A percentile compares a stretch with the other conserved stretches of the same genome.
These are phyloP conservation scores for Fonsecaea nubica DNA, from an alignment of 2,329 filamentous ascomycete genomes.

Conservation along the genomic window DNA sequence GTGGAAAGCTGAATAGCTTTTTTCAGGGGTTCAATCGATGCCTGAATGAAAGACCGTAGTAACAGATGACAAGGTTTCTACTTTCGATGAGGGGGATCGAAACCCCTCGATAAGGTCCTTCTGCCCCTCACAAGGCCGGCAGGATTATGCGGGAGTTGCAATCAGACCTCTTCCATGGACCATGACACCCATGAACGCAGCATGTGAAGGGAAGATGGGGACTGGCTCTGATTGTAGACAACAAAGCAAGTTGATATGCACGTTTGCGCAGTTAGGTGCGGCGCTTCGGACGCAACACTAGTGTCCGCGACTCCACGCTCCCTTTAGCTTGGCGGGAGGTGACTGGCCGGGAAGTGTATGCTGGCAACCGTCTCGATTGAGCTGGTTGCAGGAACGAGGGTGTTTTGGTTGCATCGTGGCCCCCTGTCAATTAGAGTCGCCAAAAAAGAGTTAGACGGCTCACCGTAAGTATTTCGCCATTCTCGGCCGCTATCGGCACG, in stretches of 20 bases:
- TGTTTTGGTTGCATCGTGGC: slow-evolving; percentile 2
- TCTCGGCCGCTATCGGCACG: slow-evolving; percentile 1
- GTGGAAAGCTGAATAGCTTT: slow-evolving; percentile 4
- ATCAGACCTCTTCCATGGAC: slow-evolving; percentile 2
- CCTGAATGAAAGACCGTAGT: slow-evolving; percentile 2
- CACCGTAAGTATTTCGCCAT: background rate
- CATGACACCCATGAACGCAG: background rate
- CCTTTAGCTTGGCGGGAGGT: background rate
- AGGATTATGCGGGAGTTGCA: background rate
- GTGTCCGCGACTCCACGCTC: background rate
- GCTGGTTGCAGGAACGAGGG: slow-evolving; percentile 1
- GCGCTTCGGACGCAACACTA: background rate
- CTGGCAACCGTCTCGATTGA: slow-evolving; percentile 1
- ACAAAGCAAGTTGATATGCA: background rate
- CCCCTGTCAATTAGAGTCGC: background rate
- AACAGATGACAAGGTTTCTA: slow-evolving; percentile 1
- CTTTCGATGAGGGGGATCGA: background rate
- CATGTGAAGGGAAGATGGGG: background rate
- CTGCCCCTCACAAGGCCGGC: background rate
- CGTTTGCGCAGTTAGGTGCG: background rate
- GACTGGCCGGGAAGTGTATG: background rate
- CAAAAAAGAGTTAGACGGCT: slow-evolving; percentile 1
- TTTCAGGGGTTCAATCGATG: background rate
- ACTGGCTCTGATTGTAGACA: background rate
- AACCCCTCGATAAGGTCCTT: background rate